phyloP scores from a whole-genome alignment of 2,329 filamentous ascomycete genomes.

The Fusarium luffae region DNA sequence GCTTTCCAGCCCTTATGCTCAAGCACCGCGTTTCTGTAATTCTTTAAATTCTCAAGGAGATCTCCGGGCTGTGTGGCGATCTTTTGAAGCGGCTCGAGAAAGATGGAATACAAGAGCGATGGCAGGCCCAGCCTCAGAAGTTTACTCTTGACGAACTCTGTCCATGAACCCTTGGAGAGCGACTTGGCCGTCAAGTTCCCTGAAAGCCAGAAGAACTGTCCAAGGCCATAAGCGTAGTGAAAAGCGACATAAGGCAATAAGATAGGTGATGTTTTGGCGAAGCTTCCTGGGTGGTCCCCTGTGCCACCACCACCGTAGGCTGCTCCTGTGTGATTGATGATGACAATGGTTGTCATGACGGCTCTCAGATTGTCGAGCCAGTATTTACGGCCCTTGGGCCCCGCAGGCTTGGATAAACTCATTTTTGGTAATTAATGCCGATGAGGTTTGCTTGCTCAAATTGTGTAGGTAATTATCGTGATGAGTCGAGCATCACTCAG shows the following conservation, averaged over 20 bases:
- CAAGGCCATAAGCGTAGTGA: conserved; percentile 1
- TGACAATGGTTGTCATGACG: conserved; percentile 10
- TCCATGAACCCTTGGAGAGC: conserved; percentile 2
- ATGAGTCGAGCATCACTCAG: neutral
- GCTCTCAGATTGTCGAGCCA: conserved; percentile 4
- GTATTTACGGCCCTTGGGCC: conserved; percentile 9
- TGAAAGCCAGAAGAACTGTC: conserved; percentile 5
- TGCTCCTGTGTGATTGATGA: conserved; percentile 9
- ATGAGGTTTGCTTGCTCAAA: too few species aligned
- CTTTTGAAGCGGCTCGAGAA: neutral
- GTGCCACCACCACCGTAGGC: neutral
- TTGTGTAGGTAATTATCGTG: neutral
- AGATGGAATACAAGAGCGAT: neutral
- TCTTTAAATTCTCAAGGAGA: neutral
- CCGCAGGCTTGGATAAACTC: neutral
- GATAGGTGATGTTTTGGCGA: conserved; percentile 1
- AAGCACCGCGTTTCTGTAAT: neutral
- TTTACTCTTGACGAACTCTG: conserved; percentile 6
- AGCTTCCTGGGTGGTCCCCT: neutral
- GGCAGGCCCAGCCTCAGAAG: neutral
- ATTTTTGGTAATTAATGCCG: neutral
- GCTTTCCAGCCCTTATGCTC: neutral
- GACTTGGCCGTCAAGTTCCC: neutral
- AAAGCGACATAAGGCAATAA: neutral
- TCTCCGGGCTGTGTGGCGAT: neutral